These are phyloP conservation scores for Nemania sp. DNA, from an alignment of 2,329 filamentous ascomycete genomes.

Conservation along the genomic window DNA sequence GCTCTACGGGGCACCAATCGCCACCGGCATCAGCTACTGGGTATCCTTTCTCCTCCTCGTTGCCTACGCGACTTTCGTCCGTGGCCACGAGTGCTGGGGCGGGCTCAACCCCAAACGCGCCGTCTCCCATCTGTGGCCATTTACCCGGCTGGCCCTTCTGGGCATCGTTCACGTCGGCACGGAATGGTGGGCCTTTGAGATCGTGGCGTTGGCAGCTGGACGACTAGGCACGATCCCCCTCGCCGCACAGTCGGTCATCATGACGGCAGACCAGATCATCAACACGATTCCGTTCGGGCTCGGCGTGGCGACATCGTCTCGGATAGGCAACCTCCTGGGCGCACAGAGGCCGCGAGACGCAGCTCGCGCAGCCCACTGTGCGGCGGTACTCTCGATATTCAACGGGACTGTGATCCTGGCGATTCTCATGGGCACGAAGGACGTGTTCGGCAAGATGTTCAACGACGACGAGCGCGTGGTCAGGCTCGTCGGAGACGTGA, in stretches of 20 bases:
- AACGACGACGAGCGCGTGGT: conserved; percentile 78
- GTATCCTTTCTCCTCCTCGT: conserved; percentile 77
- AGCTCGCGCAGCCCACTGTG: conserved; percentile 72
- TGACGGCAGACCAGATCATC: conserved; percentile 85
- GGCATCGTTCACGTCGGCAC: conserved; percentile 85
- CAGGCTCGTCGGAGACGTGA: conserved; percentile 72
- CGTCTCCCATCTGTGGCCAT: conserved; percentile 69
- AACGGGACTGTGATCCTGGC: conserved; percentile 70
- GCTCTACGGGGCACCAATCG: conserved; percentile 78
- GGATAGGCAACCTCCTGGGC: conserved; percentile 81
- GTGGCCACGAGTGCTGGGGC: conserved; percentile 78
- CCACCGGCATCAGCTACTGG: conserved; percentile 87
- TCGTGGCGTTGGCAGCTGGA: conserved; percentile 82
- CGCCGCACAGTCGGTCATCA: conserved; percentile 84
- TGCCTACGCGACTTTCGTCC: conserved; percentile 71
- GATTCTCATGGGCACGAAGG: conserved; percentile 70
- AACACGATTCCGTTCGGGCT: conserved; percentile 87
- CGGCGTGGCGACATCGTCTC: conserved; percentile 77
- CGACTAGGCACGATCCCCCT: conserved; percentile 78
- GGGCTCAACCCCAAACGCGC: conserved; percentile 67
- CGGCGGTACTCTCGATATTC: conserved; percentile 72
- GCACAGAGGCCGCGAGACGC: conserved; percentile 68
- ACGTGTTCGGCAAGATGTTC: conserved; percentile 78
- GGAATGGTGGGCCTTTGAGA: conserved; percentile 95
- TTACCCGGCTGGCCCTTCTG: conserved; percentile 73